Conservation (phyloP, 2,329 filamentous ascomycete species). For the Diplocarpon rosae region DNA sequence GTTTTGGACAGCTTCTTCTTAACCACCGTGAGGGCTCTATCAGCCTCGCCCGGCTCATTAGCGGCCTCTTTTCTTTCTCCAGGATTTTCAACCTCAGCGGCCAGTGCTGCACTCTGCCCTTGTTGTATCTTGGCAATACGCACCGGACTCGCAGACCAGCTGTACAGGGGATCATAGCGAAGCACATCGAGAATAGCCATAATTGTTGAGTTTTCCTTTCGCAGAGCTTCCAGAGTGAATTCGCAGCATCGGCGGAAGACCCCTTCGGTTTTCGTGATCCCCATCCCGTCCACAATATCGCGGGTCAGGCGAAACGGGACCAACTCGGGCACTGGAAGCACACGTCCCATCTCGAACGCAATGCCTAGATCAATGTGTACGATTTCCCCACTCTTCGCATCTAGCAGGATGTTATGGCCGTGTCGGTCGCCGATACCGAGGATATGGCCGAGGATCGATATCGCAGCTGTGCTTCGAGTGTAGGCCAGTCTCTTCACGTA, state of each 20-base stretch:
- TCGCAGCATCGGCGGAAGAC: conserved; percentile 98
- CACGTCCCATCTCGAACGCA: conserved; percentile 89
- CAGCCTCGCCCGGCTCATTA: conserved; percentile 66
- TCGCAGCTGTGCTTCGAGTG: conserved; percentile 83
- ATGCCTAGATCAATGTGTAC: conserved; percentile 97
- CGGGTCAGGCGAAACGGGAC: conserved; percentile 92
- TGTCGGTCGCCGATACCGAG: conserved; percentile 90
- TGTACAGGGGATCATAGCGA: conserved; percentile 95
- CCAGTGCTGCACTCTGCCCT: conserved; percentile 37
- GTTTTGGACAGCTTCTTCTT: conserved; percentile 93
- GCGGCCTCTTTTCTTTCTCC: conserved; percentile 28
- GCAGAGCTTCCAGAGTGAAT: conserved; percentile 86
- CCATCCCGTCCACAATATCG: conserved; percentile 95
- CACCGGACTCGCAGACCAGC: conserved; percentile 76
- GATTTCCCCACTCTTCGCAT: conserved; percentile 80
- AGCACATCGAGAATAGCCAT: conserved; percentile 98
- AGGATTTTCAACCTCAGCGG: conserved; percentile 21
- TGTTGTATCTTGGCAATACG: conserved; percentile 54
- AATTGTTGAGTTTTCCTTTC: conserved; percentile 93
- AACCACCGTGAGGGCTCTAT: conserved; percentile 83
- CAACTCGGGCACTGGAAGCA: conserved; percentile 90
- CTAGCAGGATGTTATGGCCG: conserved; percentile 92
- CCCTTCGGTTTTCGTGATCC: conserved; percentile 86
- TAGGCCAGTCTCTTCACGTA: conserved; percentile 83
- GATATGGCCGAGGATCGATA: conserved; percentile 89